Evolutionary conservation across 371 early-diverging fungal species (phyloP).

Genomic region (Mucor sp.): DNA sequence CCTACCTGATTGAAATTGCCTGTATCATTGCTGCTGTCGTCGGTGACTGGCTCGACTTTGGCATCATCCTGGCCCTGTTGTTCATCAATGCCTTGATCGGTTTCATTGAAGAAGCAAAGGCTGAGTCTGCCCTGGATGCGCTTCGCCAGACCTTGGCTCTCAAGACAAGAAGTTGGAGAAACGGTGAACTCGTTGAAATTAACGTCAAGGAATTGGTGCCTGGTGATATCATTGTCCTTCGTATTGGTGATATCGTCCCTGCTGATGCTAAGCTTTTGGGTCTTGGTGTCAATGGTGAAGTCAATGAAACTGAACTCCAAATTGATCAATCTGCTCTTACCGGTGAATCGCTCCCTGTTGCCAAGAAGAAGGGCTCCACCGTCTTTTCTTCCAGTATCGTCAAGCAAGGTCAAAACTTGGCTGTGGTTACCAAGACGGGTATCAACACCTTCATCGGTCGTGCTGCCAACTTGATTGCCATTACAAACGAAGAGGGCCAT

Average conservation of each 20-base stretch:
- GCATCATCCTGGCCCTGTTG: constrained; percentile 79
- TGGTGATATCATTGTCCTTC: constrained; percentile 87
- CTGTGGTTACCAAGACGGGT: constrained; percentile 86
- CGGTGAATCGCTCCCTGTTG: constrained; percentile 87
- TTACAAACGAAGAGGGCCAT: constrained; percentile 80
- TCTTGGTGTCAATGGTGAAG: constrained; percentile 78
- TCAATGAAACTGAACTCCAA: constrained; percentile 75
- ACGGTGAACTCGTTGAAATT: constrained; percentile 76
- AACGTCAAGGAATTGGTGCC: constrained; percentile 77
- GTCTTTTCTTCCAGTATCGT: constrained; percentile 85
- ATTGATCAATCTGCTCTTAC: constrained; percentile 97
- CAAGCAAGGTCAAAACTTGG: constrained; percentile 85
- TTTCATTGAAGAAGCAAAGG: constrained; percentile 86
- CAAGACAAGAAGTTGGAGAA: constrained; percentile 75
- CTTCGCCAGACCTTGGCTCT: constrained; percentile 89
- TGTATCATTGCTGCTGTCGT: constrained; percentile 74
- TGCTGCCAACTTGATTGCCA: constrained; percentile 85
- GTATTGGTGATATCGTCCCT: constrained; percentile 92
- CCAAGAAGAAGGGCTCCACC: constrained; percentile 62
- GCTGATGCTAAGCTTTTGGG: constrained; percentile 90
- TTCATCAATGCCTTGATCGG: constrained; percentile 90
- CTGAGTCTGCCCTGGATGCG: constrained; percentile 90
- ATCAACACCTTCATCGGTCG: constrained; percentile 90
- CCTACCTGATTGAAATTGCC: constrained; percentile 84
- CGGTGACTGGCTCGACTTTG: constrained; percentile 85